A percentile compares a stretch with the other conserved stretches of the same genome.
Conservation (phyloP, 176 grass and related monocot genomes). For the Saccharum spontaneum region DNA sequence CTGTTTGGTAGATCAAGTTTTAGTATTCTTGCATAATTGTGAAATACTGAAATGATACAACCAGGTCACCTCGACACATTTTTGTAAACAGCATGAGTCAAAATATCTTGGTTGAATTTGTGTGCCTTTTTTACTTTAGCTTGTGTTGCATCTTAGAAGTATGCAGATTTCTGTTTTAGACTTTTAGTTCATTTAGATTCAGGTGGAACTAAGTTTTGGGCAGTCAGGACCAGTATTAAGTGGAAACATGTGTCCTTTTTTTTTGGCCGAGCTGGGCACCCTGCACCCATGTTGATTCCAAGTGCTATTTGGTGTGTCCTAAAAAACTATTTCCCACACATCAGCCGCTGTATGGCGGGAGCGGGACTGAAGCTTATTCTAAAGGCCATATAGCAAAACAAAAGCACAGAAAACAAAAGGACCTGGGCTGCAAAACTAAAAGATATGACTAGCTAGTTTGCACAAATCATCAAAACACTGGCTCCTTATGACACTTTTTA, state of each 20-base stretch:
- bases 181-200: not conserved
- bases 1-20: not conserved
- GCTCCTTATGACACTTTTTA: not conserved
- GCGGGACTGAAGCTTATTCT: not conserved
- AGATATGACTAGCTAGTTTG: not conserved
- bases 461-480: not conserved
- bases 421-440: not conserved
- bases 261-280: not conserved
- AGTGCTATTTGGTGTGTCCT: not conserved
- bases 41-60: not conserved
- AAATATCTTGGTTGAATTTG: not conserved
- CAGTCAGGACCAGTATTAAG: no score
- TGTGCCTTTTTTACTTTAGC: not conserved
- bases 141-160: not conserved
- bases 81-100: not conserved
- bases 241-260: not conserved
- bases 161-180: not conserved
- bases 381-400: not conserved
- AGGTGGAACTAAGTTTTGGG: not conserved
- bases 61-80: not conserved
- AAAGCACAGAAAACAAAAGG: not conserved
- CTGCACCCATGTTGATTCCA: not conserved
- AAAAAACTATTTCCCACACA: not conserved
- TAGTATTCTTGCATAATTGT: slow-evolving; percentile 1
- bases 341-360: not conserved